These are phyloP conservation scores for Chrysophaeum taylorii DNA, from an alignment of 352 stramenopile genomes.

Conservation along the genomic window DNA sequence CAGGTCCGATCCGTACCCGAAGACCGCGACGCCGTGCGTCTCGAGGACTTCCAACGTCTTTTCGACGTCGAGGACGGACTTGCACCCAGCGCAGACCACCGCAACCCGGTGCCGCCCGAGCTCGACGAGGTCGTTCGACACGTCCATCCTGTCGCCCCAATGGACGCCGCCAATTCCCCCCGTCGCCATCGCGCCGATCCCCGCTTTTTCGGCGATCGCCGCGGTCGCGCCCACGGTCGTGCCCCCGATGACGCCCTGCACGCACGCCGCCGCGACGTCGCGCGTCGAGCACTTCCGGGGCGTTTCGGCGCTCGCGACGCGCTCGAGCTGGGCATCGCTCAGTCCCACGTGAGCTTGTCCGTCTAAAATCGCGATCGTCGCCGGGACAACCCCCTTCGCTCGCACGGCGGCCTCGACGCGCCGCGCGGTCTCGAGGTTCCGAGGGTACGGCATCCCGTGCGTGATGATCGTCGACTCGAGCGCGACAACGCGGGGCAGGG, in stretches of 20 bases:
- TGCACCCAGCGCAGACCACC: constrained; percentile 94
- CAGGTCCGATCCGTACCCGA: constrained; percentile 73
- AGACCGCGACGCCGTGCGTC: constrained; percentile 87
- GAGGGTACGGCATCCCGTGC: constrained; percentile 94
- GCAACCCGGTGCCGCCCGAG: constrained; percentile 77
- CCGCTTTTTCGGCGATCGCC: constrained; percentile 78
- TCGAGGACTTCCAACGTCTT: constrained; percentile 92
- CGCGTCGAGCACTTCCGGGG: constrained; percentile 64
- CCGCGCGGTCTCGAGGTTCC: constrained; percentile 84
- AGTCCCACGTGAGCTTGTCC: constrained; percentile 65
- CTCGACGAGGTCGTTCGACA: constrained; percentile 92
- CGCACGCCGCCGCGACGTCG: constrained; percentile 39
- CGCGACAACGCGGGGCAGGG: constrained; percentile 71
- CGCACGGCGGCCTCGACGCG: constrained; percentile 78
- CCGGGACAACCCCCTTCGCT: constrained; percentile 55
- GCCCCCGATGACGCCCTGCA: constrained; percentile 38
- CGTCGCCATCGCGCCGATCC: constrained; percentile 87
- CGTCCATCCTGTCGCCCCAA: constrained; percentile 81
- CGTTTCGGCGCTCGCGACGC: constrained; percentile 45
- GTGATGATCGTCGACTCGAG: constrained; percentile 98
- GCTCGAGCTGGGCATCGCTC: constrained; percentile 50
- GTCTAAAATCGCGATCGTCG: constrained; percentile 92
- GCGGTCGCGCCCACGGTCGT: constrained; percentile 96
- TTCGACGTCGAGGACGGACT: constrained; percentile 94
- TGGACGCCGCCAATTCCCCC: constrained; percentile 92